Evolutionary conservation across 371 early-diverging fungal genomes (phyloP), one percentile per base, ranked within the genome.

Genomic region (Saksenaea oblongispora): DNA sequence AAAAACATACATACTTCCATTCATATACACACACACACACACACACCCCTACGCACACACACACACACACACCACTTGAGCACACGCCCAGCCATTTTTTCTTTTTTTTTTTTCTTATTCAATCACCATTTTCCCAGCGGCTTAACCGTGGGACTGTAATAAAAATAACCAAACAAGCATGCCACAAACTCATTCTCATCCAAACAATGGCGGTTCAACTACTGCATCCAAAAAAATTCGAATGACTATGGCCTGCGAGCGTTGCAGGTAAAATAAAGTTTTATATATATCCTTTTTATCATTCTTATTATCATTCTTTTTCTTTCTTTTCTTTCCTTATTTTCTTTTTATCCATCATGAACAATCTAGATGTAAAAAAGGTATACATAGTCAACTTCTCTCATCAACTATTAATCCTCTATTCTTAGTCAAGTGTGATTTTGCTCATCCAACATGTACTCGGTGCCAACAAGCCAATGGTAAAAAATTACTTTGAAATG

Each of bases 231-330:
- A 81, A 65, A 72, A 76, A 18, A 69, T 82, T 53, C 53, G 82
- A 61, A 82, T 82, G 82, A 82, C 82, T 15, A 69, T 82, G 65
- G 82, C 82, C n/a, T 82, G 82, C 66, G 82, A 82, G 42, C 69
- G 82, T 27, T 82, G 82, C 73, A 72, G 82, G 82, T 76, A 75
- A 63, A 8, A 26, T 26, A n/a, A 14, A 34, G n/a, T 27, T 31
- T 26, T 26, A 11, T 11, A 27, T n/a, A 31, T 22, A 13, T 10
- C 51, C 44, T n/a, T 36, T 15, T 13, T 22, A 4, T 27, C 8
- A 54, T 14, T 51, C 28, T 5, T 54, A 26, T 9, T 24, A n/a
- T n/a, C n/a, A n/a, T n/a, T n/a, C n/a, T n/a, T n/a, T n/a, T n/a
- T n/a, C n/a, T n/a, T n/a, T 14, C 47, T 35, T 22, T 37, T 2